Percentiles rank a stretch among this genome's conserved stretches.
phyloP scores from a whole-genome alignment of 768 basidiomycete species.

The Kwoniella botswanensis region DNA sequence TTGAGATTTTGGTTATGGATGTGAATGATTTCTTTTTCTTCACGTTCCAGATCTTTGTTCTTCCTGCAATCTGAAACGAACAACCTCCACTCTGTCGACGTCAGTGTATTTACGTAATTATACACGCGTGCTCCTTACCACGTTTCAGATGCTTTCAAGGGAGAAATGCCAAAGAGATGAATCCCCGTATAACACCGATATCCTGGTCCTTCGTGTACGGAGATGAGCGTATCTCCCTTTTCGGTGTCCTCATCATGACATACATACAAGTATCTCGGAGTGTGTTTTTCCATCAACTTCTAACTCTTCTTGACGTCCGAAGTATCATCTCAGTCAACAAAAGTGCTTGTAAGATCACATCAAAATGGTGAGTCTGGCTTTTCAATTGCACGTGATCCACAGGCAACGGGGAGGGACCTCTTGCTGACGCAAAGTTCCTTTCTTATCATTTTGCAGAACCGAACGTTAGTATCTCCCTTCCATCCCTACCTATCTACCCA shows the following conservation, averaged over 20 bases:
- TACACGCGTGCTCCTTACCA: background rate
- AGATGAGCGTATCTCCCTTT: background rate
- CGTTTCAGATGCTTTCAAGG: conserved; percentile 1
- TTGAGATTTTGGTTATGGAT: background rate
- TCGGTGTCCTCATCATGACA: background rate
- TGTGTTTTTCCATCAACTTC: conserved; percentile 3
- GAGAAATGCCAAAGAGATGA: background rate
- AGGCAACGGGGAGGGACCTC: background rate
- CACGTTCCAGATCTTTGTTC: background rate
- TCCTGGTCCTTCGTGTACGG: background rate
- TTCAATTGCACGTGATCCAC: background rate
- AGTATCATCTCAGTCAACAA: background rate
- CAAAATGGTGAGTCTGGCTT: conserved; percentile 2
- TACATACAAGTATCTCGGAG: background rate
- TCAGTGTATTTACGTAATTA: background rate
- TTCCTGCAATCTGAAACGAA: conserved; percentile 9
- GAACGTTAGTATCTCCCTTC: conserved; percentile 36
- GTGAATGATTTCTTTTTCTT: conserved; percentile 14
- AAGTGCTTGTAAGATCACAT: background rate
- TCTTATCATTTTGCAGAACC: conserved; percentile 17
- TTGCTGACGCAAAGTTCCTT: background rate
- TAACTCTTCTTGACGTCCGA: background rate
- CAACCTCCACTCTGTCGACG: background rate
- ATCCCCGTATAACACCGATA: background rate
- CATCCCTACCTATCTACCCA: background rate